Evolutionary conservation across 768 basidiomycete species (phyloP).

Genomic region (Suillus occidentalis): DNA sequence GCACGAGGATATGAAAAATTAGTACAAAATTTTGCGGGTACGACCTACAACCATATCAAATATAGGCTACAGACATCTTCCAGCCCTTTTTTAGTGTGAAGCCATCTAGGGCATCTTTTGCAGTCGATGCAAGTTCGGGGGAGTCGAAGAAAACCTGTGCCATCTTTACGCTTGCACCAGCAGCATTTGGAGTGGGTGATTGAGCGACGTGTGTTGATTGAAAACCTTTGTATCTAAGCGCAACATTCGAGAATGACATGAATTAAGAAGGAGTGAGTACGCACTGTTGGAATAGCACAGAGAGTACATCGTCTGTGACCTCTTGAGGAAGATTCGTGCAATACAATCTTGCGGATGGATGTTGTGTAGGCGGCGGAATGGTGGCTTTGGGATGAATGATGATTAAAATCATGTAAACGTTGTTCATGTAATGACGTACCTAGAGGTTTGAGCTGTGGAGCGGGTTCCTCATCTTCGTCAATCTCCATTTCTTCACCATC

Average conservation of each 20-base stretch:
- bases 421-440: conserved; percentile 40
- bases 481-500: conserved; percentile 95
- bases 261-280: conserved; percentile 33
- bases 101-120: conserved; percentile 81
- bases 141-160: conserved; percentile 81
- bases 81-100: conserved; percentile 86
- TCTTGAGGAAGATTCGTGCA: conserved; percentile 91
- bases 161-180: conserved; percentile 70
- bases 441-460: conserved; percentile 38
- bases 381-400: conserved; percentile 28
- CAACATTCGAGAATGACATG: conserved; percentile 5
- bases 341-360: conserved; percentile 60
- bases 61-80: conserved; percentile 78
- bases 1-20: conserved; percentile 2
- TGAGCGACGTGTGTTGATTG: conserved; percentile 66
- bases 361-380: conserved; percentile 51
- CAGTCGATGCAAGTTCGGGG: conserved; percentile 68
- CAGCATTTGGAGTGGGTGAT: conserved; percentile 66
- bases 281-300: conserved; percentile 89
- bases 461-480: conserved; percentile 79
- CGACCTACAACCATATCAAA: conserved; percentile 29
- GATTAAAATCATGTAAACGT: conserved; percentile 29
- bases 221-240: conserved; percentile 79
- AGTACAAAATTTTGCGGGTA: conserved; percentile 13
- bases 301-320: conserved; percentile 83